A percentile compares a stretch with the other conserved stretches of the same genome.
phyloP scores from a whole-genome alignment of 371 early-diverging fungal genomes.

The Mortierella sp. region DNA sequence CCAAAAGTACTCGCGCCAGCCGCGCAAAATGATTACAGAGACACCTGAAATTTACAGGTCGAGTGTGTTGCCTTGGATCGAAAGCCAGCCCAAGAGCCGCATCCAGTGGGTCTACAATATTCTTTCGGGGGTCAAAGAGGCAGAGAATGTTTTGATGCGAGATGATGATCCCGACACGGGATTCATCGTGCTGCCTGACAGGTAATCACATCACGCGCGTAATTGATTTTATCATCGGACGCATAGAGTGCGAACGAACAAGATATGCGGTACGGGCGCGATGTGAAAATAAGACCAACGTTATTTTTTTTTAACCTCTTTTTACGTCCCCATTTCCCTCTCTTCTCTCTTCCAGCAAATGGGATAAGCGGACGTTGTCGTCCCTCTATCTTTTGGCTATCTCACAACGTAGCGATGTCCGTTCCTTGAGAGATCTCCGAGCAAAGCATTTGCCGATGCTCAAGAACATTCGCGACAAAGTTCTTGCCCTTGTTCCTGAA shows the following conservation, averaged over 20 bases:
- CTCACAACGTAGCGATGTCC: conserved; percentile 62
- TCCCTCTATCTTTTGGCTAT: conserved; percentile 78
- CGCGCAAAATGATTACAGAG: conserved; percentile 64
- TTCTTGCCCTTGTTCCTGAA: conserved; percentile 58
- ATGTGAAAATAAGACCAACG: neutral
- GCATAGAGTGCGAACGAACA: neutral
- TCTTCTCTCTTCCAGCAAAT: conserved; percentile 60
- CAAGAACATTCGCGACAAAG: conserved; percentile 64
- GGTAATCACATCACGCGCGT: conserved; percentile 43
- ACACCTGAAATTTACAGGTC: conserved; percentile 63
- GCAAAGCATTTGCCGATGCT: conserved; percentile 70
- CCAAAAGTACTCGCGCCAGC: conserved; percentile 75
- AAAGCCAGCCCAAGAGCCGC: conserved; percentile 66
- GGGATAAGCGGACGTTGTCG: conserved; percentile 72
- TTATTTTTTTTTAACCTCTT: neutral
- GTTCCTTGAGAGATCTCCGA: conserved; percentile 73
- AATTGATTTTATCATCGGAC: neutral
- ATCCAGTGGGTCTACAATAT: conserved; percentile 87
- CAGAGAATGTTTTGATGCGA: conserved; percentile 71
- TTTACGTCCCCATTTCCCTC: neutral
- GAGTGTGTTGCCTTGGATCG: conserved; percentile 70
- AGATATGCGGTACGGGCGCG: no score
- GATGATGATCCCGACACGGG: conserved; percentile 63
- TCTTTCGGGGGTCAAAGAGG: conserved; percentile 71
- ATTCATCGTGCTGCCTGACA: conserved; percentile 84